Conservation (phyloP, 1,139 yeast genomes). For the Suhomyces wounanorum region DNA sequence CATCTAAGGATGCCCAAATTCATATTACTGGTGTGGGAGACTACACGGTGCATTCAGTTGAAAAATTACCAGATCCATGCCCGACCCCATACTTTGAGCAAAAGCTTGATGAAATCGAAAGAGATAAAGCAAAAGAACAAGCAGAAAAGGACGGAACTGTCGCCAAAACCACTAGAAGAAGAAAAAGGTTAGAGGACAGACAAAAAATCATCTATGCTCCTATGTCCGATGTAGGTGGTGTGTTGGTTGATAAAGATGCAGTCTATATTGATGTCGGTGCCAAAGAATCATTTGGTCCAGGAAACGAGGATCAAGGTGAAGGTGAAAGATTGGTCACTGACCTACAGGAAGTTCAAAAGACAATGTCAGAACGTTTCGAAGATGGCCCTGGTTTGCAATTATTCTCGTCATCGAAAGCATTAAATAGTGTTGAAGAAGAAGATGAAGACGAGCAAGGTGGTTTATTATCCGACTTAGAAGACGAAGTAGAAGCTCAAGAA, state of each 20-base stretch:
- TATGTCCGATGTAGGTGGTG: constrained; percentile 99
- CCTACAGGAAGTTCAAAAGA: constrained; percentile 67
- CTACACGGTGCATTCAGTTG: constrained; percentile 69
- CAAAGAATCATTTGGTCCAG: constrained; percentile 58
- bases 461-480: constrained; percentile 34
- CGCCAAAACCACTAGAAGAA: constrained; percentile 62
- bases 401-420: constrained; percentile 59
- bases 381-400: constrained; percentile 74
- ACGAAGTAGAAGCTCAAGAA: constrained; percentile 29
- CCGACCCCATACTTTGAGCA: constrained; percentile 95
- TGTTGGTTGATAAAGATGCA: constrained; percentile 93
- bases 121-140: constrained; percentile 66
- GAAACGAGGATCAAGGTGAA: constrained; percentile 67
- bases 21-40: constrained; percentile 98
- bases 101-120: constrained; percentile 73
- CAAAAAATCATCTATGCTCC: constrained; percentile 97
- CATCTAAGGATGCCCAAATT: constrained; percentile 70
- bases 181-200: constrained; percentile 90
- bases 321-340: constrained; percentile 79
- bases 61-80: constrained; percentile 95
- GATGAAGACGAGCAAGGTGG: constrained; percentile 44
- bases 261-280: constrained; percentile 90
- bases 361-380: constrained; percentile 61
- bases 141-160: constrained; percentile 58
- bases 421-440: constrained; percentile 43